A percentile compares a stretch with the other conserved stretches of the same genome.
These are phyloP conservation scores for Gonapodya prolifera DNA, from an alignment of 192 early-diverging fungal species.

Conservation along the genomic window DNA sequence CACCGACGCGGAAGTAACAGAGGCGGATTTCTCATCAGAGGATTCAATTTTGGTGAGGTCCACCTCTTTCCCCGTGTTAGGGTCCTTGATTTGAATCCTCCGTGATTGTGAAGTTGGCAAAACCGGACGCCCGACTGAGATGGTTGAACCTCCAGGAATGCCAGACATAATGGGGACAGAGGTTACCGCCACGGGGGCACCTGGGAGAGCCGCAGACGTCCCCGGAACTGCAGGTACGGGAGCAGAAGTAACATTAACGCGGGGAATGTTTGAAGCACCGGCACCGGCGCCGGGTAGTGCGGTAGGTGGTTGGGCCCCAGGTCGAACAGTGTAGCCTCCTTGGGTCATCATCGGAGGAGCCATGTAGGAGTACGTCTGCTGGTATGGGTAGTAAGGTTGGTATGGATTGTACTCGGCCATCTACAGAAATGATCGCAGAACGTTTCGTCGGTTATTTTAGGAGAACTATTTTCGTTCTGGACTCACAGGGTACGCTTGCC, in stretches of 20 bases:
- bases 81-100: background rate
- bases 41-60: background rate
- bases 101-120: too few relatives aligned
- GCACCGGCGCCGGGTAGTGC: background rate
- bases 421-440: too few relatives aligned
- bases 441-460: too few relatives aligned
- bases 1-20: background rate
- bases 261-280: background rate
- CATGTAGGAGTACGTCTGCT: background rate
- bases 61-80: slow-evolving; percentile 1
- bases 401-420: background rate
- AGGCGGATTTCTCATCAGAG: background rate
- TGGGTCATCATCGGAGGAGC: background rate
- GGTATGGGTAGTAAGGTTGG: background rate
- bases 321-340: background rate
- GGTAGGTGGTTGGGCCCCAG: background rate
- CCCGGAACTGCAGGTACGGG: too few relatives aligned
- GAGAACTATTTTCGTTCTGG: too few relatives aligned
- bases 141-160: background rate
- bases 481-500: background rate
- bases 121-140: background rate
- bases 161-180: background rate
- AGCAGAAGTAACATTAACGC: background rate
- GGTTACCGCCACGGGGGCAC: background rate
- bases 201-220: background rate